Base-by-base conservation (phyloP, 1,284 basidiomycete genomes). In the Amylostereum areolatum region DNA sequence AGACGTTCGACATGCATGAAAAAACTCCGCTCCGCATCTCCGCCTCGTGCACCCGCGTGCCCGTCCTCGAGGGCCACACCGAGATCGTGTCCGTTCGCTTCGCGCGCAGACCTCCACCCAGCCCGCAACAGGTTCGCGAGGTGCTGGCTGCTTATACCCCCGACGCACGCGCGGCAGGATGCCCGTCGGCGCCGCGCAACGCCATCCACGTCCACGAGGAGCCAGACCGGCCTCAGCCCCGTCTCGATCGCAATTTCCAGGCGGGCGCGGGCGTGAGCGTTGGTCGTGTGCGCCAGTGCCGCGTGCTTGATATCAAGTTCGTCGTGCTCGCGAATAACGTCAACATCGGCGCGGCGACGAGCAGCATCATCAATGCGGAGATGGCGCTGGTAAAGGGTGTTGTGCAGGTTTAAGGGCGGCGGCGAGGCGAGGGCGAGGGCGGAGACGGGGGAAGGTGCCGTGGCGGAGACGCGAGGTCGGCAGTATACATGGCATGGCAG, bases 301-400 rank as follows among this genome's bases (percentile, higher is more conserved):
- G 81, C 34, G 94, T 99, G 27, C 68, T 99, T 50, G 97, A 99
- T 66, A 80, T 97, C 75, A 96, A 96, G 74, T 97, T 99, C 66
- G 89, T 98, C 37, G 90, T 93, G 42, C 75, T 99, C 51, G 81
- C 87, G 54, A 97, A 98, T 69, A 99, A 99, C 63, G 95, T 98
- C 54, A 86, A 87, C 59, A 91, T 99, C 57, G 96, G 97, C 5
- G 96, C 96, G 8, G 96, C 97, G 45, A 99, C 97, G 42, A 93
- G 89, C 60, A 94, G 91, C 53, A 92, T 99, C 65, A 96, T 99
- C 66, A 99, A 99, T 66, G 97, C 96, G 3, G 96, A 99, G 75
- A 73, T 91, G 36, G 95, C 94, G n/a, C 81, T 96, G 4, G 68
- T 88, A 49, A 92, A 89, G 70, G 92, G 90, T 9, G 70, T 86